These are phyloP conservation scores for Rhodotorula graminis DNA, from an alignment of 768 basidiomycete genomes.

Conservation along the genomic window DNA sequence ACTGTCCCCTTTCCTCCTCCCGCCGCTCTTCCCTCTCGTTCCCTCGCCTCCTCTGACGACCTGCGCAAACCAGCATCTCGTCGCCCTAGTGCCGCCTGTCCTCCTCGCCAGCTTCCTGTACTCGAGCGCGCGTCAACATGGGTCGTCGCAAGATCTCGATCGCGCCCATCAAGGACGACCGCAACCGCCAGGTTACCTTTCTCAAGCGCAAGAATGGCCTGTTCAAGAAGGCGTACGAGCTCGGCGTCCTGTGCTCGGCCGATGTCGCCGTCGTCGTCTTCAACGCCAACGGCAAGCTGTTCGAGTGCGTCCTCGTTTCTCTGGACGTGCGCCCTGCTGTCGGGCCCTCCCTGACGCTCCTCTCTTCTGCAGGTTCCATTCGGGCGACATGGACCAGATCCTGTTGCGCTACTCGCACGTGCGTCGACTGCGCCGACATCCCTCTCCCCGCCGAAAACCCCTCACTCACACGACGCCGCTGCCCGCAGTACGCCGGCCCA, in stretches of 20 bases:
- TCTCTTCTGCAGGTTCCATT: constrained; percentile 8
- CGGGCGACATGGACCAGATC: constrained; percentile 35
- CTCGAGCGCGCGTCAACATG: constrained; percentile 8
- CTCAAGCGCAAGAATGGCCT: constrained; percentile 43
- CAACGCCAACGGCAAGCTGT: constrained; percentile 40
- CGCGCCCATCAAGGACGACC: constrained; percentile 42
- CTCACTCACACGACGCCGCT: not conserved
- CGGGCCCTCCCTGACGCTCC: too few species aligned
- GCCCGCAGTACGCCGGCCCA: constrained; percentile 26
- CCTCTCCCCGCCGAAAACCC: rapidly evolving
- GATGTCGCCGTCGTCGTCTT: constrained; percentile 44
- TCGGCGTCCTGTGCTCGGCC: constrained; percentile 41
- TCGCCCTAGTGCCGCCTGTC: not conserved
- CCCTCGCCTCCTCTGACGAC: too few species aligned
- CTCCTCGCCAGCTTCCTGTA: not conserved
- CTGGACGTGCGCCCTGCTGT: too few species aligned
- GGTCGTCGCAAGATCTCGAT: constrained; percentile 44
- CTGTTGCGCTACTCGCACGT: constrained; percentile 36
- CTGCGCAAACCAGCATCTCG: too few species aligned
- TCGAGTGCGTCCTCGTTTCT: constrained; percentile 26
- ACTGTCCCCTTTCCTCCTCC: too few species aligned
- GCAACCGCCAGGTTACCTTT: constrained; percentile 43
- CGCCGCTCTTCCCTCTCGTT: too few species aligned
- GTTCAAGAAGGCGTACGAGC: constrained; percentile 43
- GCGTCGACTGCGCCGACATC: not conserved